These are phyloP conservation scores for Annona squamosa DNA, from an alignment of 164 flowering plant species.

Conservation along the genomic window DNA sequence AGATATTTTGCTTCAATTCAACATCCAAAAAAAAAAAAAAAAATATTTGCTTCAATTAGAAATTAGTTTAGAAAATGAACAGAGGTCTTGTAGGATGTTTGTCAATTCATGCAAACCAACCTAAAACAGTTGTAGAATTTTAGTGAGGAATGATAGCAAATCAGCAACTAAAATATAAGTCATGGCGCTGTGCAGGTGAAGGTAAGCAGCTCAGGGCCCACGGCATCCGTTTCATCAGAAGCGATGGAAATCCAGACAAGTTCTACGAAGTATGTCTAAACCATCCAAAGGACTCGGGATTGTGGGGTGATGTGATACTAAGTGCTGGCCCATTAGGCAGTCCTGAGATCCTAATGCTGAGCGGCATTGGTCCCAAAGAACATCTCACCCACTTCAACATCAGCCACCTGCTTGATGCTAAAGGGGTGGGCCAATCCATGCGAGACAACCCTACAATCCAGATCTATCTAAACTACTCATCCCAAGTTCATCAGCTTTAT, in stretches of 20 bases:
- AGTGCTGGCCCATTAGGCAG: conserved; percentile 38
- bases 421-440: too few species aligned
- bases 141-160: too few species aligned
- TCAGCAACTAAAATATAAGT: too few species aligned
- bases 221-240: conserved; percentile 7
- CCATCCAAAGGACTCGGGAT: not conserved
- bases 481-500: conserved; percentile 7
- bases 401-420: conserved; percentile 17
- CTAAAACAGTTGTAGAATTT: too few species aligned
- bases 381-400: conserved; percentile 25
- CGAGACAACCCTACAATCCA: conserved; percentile 3
- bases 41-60: too few species aligned
- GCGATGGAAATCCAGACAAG: not conserved
- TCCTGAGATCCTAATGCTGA: not conserved
- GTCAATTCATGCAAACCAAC: too few species aligned
- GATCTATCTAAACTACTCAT: conserved; percentile 23
- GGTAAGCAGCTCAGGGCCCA: conserved; percentile 2
- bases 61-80: too few species aligned
- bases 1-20: too few species aligned
- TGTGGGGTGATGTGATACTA: conserved; percentile 23
- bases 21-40: too few species aligned
- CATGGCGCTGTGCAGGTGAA: not conserved
- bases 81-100: too few species aligned
- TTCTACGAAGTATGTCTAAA: not conserved
- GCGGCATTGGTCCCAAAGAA: not conserved